A percentile compares a stretch with the other conserved stretches of the same genome.
Conservation (phyloP, 768 basidiomycete genomes). For the Lactarius tabidus region DNA sequence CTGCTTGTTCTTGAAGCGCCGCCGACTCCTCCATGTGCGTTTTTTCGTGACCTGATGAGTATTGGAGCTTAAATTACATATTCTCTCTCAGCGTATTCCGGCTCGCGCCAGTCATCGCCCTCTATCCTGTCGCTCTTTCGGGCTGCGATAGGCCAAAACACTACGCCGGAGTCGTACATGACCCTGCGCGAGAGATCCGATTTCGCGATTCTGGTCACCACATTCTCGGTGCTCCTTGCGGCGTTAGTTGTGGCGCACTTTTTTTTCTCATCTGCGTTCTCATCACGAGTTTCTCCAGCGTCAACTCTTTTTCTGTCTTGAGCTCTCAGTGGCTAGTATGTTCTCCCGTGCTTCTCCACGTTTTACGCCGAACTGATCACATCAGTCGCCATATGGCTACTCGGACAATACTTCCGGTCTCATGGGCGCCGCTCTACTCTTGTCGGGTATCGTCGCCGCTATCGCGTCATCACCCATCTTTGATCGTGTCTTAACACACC, state of each 20-base stretch:
- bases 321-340: slow-evolving; percentile 65
- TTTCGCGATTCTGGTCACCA: slow-evolving; percentile 51
- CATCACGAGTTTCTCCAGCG: slow-evolving; percentile 34
- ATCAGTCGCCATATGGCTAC: slow-evolving; percentile 70
- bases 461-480: slow-evolving; percentile 68
- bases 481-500: slow-evolving; percentile 77
- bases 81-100: slow-evolving; percentile 53
- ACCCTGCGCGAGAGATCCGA: slow-evolving; percentile 62
- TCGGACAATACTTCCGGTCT: slow-evolving; percentile 60
- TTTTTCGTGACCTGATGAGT: not conserved
- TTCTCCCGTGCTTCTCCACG: slow-evolving; percentile 10
- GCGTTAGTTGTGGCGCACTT: slow-evolving; percentile 45
- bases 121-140: slow-evolving; percentile 50
- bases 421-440: slow-evolving; percentile 62
- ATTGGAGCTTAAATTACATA: not conserved
- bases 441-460: slow-evolving; percentile 69
- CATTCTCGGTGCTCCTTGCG: slow-evolving; percentile 65
- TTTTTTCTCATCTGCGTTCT: not conserved
- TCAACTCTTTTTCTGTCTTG: slow-evolving; percentile 61
- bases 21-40: slow-evolving; percentile 74
- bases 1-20: slow-evolving; percentile 59
- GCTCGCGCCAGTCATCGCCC: slow-evolving; percentile 49
- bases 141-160: slow-evolving; percentile 45
- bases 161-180: slow-evolving; percentile 52
- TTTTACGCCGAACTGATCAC: not conserved